These are phyloP conservation scores for Naegleria fowleri DNA, from an alignment of 208 protist species.

Conservation along the genomic window DNA sequence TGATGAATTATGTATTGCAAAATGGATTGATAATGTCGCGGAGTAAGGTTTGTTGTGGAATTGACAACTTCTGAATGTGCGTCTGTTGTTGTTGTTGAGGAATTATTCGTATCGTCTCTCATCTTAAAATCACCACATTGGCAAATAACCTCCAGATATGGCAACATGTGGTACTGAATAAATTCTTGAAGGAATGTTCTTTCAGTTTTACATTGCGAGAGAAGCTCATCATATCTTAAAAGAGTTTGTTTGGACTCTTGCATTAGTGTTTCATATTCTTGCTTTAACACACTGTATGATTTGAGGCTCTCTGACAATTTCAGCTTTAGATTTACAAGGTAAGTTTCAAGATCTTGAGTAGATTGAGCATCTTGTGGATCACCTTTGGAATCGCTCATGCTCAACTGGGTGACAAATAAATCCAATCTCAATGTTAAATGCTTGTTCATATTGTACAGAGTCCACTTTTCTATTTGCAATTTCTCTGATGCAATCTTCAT, in stretches of 20 bases:
- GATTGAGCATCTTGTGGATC: too few species aligned
- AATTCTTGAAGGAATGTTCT: neutral
- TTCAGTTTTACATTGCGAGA: neutral
- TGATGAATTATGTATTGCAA: neutral
- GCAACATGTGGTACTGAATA: neutral
- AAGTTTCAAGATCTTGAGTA: neutral
- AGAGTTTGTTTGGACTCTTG: neutral
- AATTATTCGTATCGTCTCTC: too few species aligned
- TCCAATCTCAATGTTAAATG: neutral
- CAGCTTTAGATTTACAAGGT: neutral
- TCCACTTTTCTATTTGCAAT: neutral
- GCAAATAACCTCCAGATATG: neutral
- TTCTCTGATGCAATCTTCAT: neutral
- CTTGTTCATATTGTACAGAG: neutral
- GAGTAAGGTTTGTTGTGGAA: neutral
- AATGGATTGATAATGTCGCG: neutral
- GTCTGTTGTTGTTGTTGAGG: too few species aligned
- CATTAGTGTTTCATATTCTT: neutral
- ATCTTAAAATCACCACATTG: neutral
- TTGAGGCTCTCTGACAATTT: neutral
- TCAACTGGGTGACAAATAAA: neutral
- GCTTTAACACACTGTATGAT: neutral
- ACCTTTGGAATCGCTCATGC: too few species aligned
- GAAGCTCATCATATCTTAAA: neutral
- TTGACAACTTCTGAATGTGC: too few species aligned